Percentiles rank a stretch among this genome's conserved stretches.
Conservation (phyloP, 768 basidiomycete species). For the Plicaturopsis crispa region DNA sequence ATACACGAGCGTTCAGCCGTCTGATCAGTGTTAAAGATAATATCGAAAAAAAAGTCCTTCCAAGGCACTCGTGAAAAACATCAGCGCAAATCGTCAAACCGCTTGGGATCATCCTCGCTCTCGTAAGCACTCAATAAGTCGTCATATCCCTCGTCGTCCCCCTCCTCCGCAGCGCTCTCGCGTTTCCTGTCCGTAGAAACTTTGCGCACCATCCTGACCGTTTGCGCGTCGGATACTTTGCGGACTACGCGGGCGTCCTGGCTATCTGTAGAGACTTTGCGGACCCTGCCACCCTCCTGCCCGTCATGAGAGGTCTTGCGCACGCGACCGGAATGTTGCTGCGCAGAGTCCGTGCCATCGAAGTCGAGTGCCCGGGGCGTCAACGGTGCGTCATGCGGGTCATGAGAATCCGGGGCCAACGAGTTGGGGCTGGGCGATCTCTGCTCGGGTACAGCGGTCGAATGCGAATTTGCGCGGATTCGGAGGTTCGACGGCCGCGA, state of each 20-base stretch:
- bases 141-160: slow-evolving; percentile 70
- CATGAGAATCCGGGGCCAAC: slow-evolving; percentile 46
- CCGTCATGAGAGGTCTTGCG: slow-evolving; percentile 35
- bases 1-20: slow-evolving; percentile 2
- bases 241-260: slow-evolving; percentile 27
- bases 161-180: slow-evolving; percentile 67
- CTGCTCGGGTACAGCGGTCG: slow-evolving; percentile 20
- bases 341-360: slow-evolving; percentile 25
- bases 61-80: neutral
- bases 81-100: neutral
- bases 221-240: slow-evolving; percentile 39
- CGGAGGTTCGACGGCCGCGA: slow-evolving; percentile 41
- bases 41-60: neutral
- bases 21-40: neutral
- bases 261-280: slow-evolving; percentile 26
- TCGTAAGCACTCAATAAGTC: slow-evolving; percentile 77
- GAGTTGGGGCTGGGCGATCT: slow-evolving; percentile 37
- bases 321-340: slow-evolving; percentile 22
- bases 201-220: slow-evolving; percentile 34
- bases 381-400: slow-evolving; percentile 38
- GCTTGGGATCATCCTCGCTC: slow-evolving; percentile 3
- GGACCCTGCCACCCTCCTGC: slow-evolving; percentile 13
- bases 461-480: slow-evolving; percentile 24
- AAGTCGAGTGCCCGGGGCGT: slow-evolving; percentile 57
- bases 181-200: slow-evolving; percentile 34